Evolutionary conservation across 2,329 filamentous ascomycete species (phyloP).

Genomic region (Pezicula rhizophila): DNA sequence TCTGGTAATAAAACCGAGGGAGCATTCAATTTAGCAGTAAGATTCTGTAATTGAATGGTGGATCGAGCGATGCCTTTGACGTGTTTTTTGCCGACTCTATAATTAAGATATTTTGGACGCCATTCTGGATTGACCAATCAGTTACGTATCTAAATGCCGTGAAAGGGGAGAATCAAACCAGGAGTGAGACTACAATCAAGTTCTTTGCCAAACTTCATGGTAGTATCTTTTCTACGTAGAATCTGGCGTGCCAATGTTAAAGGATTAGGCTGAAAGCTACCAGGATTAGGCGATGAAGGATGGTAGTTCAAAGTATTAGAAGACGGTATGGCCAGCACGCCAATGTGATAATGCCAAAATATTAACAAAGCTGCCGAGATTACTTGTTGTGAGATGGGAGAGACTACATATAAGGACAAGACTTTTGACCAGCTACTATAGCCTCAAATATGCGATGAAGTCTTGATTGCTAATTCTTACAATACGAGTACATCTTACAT

Average conservation of each 20-base stretch:
- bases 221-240: background rate
- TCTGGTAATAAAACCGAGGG: slow-evolving; percentile 6
- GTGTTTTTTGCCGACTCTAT: slow-evolving; percentile 93
- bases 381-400: too few relatives aligned
- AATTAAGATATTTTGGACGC: slow-evolving; percentile 89
- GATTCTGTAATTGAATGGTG: slow-evolving; percentile 51
- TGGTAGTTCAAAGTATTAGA: too few relatives aligned
- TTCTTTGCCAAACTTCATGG: slow-evolving; percentile 67
- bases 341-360: too few relatives aligned
- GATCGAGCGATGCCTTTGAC: slow-evolving; percentile 77
- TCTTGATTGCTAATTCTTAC: too few relatives aligned
- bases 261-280: too few relatives aligned
- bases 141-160: slow-evolving; percentile 7
- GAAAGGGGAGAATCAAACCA: background rate
- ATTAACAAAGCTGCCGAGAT: too few relatives aligned
- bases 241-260: background rate
- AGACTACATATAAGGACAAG: too few relatives aligned
- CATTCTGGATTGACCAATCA: slow-evolving; percentile 53
- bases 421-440: too few relatives aligned
- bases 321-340: too few relatives aligned
- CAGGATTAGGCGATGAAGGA: too few relatives aligned
- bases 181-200: slow-evolving; percentile 17
- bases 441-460: too few relatives aligned
- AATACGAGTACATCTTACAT: too few relatives aligned
- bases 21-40: slow-evolving; percentile 3